These are phyloP conservation scores for Paramecium octaurelia DNA, from an alignment of 73 alveolate species.

Conservation along the genomic window DNA sequence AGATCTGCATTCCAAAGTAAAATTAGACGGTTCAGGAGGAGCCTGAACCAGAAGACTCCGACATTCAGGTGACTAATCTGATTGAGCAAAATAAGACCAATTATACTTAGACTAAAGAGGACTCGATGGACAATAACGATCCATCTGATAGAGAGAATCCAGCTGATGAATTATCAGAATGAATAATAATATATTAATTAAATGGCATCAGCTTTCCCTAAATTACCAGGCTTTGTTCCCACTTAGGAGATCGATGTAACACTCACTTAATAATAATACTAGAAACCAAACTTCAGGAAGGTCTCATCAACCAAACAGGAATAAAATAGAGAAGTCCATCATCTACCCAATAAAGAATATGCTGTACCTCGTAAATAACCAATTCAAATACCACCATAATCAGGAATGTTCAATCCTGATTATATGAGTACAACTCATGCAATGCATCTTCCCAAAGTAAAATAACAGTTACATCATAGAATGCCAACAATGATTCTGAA, in stretches of 20 bases:
- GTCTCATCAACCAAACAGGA: constrained; percentile 73
- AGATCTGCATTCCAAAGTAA: not conserved
- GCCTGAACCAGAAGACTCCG: not conserved
- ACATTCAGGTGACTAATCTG: not conserved
- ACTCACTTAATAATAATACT: constrained; percentile 23
- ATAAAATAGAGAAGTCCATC: constrained; percentile 64
- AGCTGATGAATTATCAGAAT: not conserved
- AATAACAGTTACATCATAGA: not conserved
- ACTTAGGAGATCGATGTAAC: constrained; percentile 74
- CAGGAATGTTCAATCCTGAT: constrained; percentile 69
- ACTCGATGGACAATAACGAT: not conserved
- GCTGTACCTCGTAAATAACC: constrained; percentile 67
- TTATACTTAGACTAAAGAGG: not conserved
- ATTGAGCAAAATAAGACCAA: not conserved
- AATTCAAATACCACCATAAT: constrained; percentile 60
- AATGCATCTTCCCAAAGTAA: constrained; percentile 59
- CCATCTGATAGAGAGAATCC: not conserved
- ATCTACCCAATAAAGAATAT: constrained; percentile 50
- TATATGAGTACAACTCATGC: constrained; percentile 70
- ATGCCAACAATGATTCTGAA: constrained; percentile 65
- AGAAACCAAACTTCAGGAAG: constrained; percentile 65
- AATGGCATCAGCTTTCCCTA: constrained; percentile 78
- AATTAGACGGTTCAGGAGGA: not conserved
- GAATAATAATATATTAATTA: not conserved
- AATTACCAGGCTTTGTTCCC: constrained; percentile 87